Percentiles rank a stretch among this genome's conserved stretches.
Evolutionary conservation across 768 basidiomycete genomes (phyloP).

Genomic region (Auriculariales sp.): DNA sequence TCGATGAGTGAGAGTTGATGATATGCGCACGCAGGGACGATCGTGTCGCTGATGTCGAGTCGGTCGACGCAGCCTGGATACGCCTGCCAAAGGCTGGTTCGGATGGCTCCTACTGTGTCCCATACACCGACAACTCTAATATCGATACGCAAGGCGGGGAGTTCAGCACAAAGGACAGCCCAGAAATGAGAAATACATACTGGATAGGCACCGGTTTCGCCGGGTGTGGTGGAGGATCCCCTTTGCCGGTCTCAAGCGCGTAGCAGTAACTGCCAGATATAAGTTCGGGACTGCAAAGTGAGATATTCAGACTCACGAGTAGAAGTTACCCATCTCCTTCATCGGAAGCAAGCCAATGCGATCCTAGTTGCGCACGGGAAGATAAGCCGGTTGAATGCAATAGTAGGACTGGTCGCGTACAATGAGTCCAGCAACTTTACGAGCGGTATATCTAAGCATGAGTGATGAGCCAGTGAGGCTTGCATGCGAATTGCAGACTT

Average conservation of each 20-base stretch:
- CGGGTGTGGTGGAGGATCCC: constrained; percentile 3
- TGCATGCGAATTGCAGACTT: too few species aligned
- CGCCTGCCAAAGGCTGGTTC: constrained; percentile 2
- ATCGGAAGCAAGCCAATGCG: constrained; percentile 7
- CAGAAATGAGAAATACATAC: not conserved
- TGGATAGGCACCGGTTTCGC: not conserved
- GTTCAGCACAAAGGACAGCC: constrained; percentile 6
- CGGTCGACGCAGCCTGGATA: constrained; percentile 1
- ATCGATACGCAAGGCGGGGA: not conserved
- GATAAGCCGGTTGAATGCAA: not conserved
- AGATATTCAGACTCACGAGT: too few species aligned
- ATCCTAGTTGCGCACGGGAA: not conserved
- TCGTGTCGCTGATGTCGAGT: not conserved
- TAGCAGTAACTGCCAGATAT: too few species aligned
- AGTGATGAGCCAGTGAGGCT: too few species aligned
- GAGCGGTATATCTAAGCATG: too few species aligned
- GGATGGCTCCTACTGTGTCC: constrained; percentile 11
- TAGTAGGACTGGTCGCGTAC: not conserved
- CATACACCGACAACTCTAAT: constrained; percentile 10
- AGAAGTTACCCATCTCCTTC: constrained; percentile 7
- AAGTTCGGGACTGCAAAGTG: too few species aligned
- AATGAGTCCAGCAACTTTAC: constrained; percentile 8
- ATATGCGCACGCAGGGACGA: not conserved
- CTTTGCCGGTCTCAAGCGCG: constrained; percentile 2
- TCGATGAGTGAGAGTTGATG: not conserved